Base-by-base conservation (phyloP, 352 stramenopile species). In the Phytophthora citricola region DNA sequence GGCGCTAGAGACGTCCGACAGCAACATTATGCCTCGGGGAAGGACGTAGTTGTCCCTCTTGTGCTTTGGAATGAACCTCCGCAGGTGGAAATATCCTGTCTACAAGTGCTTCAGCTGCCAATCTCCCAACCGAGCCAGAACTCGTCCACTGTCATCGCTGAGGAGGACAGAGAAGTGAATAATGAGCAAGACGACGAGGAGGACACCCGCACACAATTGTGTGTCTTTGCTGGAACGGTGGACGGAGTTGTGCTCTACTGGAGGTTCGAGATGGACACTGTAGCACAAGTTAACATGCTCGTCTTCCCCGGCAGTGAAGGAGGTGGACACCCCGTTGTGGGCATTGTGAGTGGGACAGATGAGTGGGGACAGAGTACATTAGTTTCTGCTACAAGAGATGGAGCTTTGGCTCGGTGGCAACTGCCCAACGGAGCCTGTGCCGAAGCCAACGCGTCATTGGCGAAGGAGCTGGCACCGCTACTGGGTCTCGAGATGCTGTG, bases 331-430 rank as follows among this genome's bases (percentile, higher is more conserved):
- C 69, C 83, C 0, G 64, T 94, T 1, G 82, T 90, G 38, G 75
- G 82, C 0, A 77, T 94, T 24, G 67, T 85, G 5, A 94, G 74
- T 26, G 85, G 84, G 1, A 87, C 78, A n/a, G 82, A 94, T 50
- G 83, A 92, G 57, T 94, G 81, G 81, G 86, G 85, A 2, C 83
- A 94, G 43, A 87, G 76, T 60, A 90, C 81, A n/a, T 63, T 93
- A 26, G 58, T 94, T 1, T 84, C 86, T 0, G 70, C 90, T 15
- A 83, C 81, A 1, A 70, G 63, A 14, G 81, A 83, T 40, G 86
- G 86, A 7, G 76, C 71, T 3, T 40, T 92, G 5, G 81, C 84
- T 6, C 66, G 78, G 9, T 94, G 86, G 86, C 78, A 89, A 24
- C 56, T 94, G 9, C 85, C 85, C 0, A 93, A 88, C 49, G 83